A percentile compares a stretch with the other conserved stretches of the same genome.
These are phyloP conservation scores for Trichophyton schoenleinii DNA, from an alignment of 2,329 filamentous ascomycete species.

Conservation along the genomic window DNA sequence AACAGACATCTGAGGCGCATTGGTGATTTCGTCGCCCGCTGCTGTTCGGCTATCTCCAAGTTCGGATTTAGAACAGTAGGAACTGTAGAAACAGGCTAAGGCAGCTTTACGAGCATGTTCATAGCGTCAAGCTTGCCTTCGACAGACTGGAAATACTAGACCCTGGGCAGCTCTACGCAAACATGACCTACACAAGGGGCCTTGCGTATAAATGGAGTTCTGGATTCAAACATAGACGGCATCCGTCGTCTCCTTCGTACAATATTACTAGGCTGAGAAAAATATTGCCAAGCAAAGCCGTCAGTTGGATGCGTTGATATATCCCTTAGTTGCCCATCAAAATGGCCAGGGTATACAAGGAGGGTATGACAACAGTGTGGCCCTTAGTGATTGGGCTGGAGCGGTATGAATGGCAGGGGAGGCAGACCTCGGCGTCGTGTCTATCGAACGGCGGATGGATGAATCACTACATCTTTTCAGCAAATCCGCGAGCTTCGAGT, in stretches of 20 bases:
- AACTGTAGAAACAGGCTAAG: not conserved
- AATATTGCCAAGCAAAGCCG: too few species aligned
- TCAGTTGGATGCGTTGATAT: not conserved
- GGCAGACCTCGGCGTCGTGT: not conserved
- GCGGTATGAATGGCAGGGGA: not conserved
- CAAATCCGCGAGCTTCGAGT: conserved; percentile 46
- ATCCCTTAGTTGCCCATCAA: not conserved
- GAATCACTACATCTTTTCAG: conserved; percentile 26
- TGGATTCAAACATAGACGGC: too few species aligned
- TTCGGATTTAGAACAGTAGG: not conserved
- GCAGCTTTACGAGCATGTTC: not conserved
- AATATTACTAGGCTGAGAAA: too few species aligned
- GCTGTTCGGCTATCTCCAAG: not conserved
- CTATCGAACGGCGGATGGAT: not conserved
- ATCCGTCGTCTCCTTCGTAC: too few species aligned
- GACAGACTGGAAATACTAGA: too few species aligned
- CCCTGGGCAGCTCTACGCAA: too few species aligned
- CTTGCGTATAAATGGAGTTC: too few species aligned
- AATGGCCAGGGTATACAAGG: not conserved
- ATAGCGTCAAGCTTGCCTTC: not conserved
- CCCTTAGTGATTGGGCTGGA: not conserved
- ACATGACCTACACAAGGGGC: too few species aligned
- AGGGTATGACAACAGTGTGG: not conserved
- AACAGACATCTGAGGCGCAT: not conserved
- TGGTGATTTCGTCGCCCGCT: not conserved